Base-by-base conservation (phyloP, 2,329 filamentous ascomycete species). In the Neonectria sp. region DNA sequence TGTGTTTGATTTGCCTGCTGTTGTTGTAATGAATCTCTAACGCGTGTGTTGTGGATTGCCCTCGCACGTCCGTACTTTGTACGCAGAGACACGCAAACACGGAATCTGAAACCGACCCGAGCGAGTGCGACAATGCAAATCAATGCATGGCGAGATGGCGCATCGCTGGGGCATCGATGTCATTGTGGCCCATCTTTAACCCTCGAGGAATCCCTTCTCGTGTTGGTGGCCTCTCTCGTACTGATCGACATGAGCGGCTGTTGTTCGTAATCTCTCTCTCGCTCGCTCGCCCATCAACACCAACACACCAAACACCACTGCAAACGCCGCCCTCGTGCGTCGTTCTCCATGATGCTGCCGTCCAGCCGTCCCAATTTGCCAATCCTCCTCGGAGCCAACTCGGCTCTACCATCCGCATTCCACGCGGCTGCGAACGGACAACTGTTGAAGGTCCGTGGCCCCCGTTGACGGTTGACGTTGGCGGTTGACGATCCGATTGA, bases 221-320 rank as follows among this genome's bases (percentile, higher is more conserved):
- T 48, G 52, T 53, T 45, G 52, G 57, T 61, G 52, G 37, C 21
- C 46, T 58, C 57, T 43, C 52, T 40, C 29, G 31, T 55, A 40
- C 29, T 37, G 59, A 62, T 62, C 59, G 27, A 17, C 49, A 61
- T n/a, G 27, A 27, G 46, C 63, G 15, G n/a, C 46, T 45, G 56
- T 49, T 48, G 51, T 45, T 65, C 62, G 2, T 64, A 51, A 65
- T 65, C 46, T 65, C 51, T 65, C 37, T 65, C 51, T 17, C 37
- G 6, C 40, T 17, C 37, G 6, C 40, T 25, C 40, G 40, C n/a
- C 27, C 45, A 25, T 48, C 48, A 35, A 46, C 35, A 31, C 37
- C n/a, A 13, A 24, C n/a, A 24, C 49, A 2, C 31, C 29, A 13
- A 35, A 35, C 33, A 13, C 33, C 33, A 13, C 33, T 13, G 33